These are phyloP conservation scores for Magnusiomyces tetraspermus DNA, from an alignment of 1,139 yeast species.

Conservation along the genomic window DNA sequence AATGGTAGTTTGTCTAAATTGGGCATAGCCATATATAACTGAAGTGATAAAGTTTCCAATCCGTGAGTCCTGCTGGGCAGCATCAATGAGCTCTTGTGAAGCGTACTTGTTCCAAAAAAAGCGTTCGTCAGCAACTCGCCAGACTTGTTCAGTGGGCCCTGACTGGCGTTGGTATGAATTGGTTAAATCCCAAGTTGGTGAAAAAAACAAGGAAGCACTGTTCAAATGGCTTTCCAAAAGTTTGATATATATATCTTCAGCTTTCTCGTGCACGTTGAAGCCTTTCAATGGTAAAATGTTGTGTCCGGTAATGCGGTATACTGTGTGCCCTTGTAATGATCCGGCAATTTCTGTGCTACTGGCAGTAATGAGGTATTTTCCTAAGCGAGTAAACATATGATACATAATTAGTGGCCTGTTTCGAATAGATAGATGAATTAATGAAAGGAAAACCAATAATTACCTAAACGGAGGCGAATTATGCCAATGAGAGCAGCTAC, in stretches of 20 bases:
- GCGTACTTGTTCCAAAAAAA: conserved; percentile 87
- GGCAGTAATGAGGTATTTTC: conserved; percentile 44
- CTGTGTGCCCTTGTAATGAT: conserved; percentile 48
- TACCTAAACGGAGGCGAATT: conserved; percentile 43
- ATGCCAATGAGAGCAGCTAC: conserved; percentile 72
- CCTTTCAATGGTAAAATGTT: conserved; percentile 48
- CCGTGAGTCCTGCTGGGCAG: conserved; percentile 32
- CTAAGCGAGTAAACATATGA: too few species aligned
- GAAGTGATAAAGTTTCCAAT: conserved; percentile 56
- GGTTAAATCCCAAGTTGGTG: conserved; percentile 73
- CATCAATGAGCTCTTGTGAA: conserved; percentile 44
- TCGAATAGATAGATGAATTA: conserved; percentile 24
- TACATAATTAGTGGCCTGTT: too few species aligned
- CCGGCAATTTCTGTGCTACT: conserved; percentile 59
- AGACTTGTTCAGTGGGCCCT: conserved; percentile 14
- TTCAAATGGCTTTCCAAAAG: conserved; percentile 59
- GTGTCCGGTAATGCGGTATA: conserved; percentile 51
- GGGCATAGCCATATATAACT: conserved; percentile 63
- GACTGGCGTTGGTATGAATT: conserved; percentile 54
- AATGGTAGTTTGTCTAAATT: conserved; percentile 33
- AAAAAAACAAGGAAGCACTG: conserved; percentile 65
- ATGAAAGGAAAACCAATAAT: conserved; percentile 9
- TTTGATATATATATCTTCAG: conserved; percentile 56
- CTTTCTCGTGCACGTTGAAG: conserved; percentile 35
- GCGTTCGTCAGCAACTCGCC: conserved; percentile 44